Evolutionary conservation across 129 eudicot genomes (phyloP), one percentile per base, ranked within the genome.

Genomic region (Centella asiatica): DNA sequence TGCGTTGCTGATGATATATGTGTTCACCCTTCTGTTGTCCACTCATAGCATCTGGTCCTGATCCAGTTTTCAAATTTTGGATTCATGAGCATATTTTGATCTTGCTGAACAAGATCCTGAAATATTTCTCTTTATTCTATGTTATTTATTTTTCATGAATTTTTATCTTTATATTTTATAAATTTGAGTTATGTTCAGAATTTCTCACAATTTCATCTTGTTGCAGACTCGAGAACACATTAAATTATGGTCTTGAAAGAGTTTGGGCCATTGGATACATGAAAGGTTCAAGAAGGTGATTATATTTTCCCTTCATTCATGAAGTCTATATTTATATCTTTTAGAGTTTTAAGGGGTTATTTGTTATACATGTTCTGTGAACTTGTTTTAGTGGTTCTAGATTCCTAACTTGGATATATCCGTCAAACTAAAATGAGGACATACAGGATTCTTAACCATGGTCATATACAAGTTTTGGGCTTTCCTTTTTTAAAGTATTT

Each of bases 241-340:
- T 92, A 58, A 85, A 92, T 69, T 85, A 92, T 68, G 95, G 92
- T 44, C 96, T 87, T 69, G 96, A 85, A 84, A 82, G 99, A 73
- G 96, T 87, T 44, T 92, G 99, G 99, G 95, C 95, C 46, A 69
- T 92, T 71, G 99, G 92, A 55, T 87, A 78, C 79, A 82, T 87
- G 81, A 92, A 82, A 80, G 78, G 96, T 59, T 92, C 99, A 53
- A 81, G 99, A 19, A 66, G 95, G 99, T 92, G 70, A 63, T 85
- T 74, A 62, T 51, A 45, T 19, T 69, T 48, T 60, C 60, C 34
- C 23, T 54, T 66, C 26, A 29, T 44, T 26, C 19, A 10, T 58
- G 45, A 58, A 19, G 5, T 29, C 15, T 15, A 56, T 29, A 57
- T 57, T 32, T 14, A 25, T 52, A 52, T 52, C 0, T 4, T 26